Evolutionary conservation across 768 basidiomycete genomes (phyloP), one percentile per base, ranked within the genome.

Genomic region (Phallus indusiatus): DNA sequence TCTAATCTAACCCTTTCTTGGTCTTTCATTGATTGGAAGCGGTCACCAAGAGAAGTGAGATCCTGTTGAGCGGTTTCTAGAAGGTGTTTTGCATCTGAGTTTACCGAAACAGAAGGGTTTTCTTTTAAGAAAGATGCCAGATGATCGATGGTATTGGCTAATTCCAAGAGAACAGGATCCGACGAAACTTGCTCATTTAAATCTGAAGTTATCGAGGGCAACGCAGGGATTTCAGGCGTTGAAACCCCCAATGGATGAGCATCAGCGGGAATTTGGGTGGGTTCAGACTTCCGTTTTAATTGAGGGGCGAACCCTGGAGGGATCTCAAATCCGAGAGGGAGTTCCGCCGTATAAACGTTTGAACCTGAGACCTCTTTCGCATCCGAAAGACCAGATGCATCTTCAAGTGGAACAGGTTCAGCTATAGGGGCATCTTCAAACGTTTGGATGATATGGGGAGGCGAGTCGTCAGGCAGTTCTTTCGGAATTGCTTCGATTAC

Each of bases 321-420:
- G 10, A 88, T 91, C 70, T 97, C 94, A 69, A 90, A 91, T 12
- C 94, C 95, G 54, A 99, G 72, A n/a, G 95, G 96, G 21, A 98
- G 76, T 6, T 86, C 85, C 17, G 73, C 79, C 49, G 74, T 71
- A 67, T 95, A 95, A 18, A 87, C 74, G 49, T 74, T 73, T 28
- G 73, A 72, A n/a, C 60, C 63, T 9, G 57, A 62, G 53, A 62
- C 58, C 55, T 53, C 36, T 34, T 64, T 36, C 53, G 17, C n/a
- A 36, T 67, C 66, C 14, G 74, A 63, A 12, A 71, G 60, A 11
- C 67, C 60, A 1, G 66, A 49, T 12, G 33, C 56, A 20, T 59
- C 42, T 10, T 60, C n/a, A n/a, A n/a, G 47, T 33, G 52, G 35
- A 16, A 57, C n/a, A 34, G 17, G 28, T 16, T 17, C 34, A 3